These are phyloP conservation scores for Calycina herbarum DNA, from an alignment of 2,329 filamentous ascomycete species.

Conservation along the genomic window DNA sequence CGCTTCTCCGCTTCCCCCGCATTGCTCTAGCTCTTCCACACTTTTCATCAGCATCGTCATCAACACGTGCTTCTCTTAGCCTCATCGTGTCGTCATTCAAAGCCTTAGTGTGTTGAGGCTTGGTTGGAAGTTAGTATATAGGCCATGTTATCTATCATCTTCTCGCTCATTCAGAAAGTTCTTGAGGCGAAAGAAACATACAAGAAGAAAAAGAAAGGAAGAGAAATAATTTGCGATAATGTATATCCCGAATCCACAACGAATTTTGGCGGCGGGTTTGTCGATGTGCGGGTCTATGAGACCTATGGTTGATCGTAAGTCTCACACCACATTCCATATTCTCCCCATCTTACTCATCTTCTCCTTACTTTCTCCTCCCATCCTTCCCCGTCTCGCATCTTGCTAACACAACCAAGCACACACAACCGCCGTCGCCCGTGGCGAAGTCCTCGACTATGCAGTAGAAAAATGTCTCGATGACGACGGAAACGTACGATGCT, in stretches of 20 bases:
- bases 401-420: conserved; percentile 25
- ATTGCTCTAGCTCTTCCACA: not conserved
- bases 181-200: too few species aligned
- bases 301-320: not conserved
- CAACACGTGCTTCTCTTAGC: not conserved
- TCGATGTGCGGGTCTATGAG: conserved; percentile 12
- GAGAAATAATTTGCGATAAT: conserved; percentile 12
- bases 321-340: not conserved
- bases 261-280: conserved; percentile 28
- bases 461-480: conserved; percentile 44
- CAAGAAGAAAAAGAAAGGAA: not conserved
- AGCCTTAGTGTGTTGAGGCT: too few species aligned
- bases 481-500: conserved; percentile 38
- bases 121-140: not conserved
- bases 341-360: not conserved
- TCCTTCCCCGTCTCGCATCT: conserved; percentile 4
- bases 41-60: not conserved
- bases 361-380: not conserved
- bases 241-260: conserved; percentile 32
- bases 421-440: conserved; percentile 33
- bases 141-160: too few species aligned
- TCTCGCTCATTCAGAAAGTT: too few species aligned
- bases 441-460: conserved; percentile 45
- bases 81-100: too few species aligned
- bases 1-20: not conserved